phyloP scores from a whole-genome alignment of 306 rosid species.

The Abrus pulchellus region DNA sequence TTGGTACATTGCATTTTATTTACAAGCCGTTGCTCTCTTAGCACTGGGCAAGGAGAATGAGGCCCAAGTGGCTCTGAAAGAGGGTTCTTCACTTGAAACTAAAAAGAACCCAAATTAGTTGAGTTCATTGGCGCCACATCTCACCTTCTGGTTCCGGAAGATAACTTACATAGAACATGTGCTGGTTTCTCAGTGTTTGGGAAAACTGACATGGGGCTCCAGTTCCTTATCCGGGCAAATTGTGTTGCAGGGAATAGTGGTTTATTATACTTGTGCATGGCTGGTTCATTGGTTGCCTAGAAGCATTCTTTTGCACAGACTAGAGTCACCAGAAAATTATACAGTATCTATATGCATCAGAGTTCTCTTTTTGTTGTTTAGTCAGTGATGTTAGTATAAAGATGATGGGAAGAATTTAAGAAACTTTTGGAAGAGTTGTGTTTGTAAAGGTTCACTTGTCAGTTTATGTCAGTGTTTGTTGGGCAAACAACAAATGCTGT shows the following conservation, averaged over 20 bases:
- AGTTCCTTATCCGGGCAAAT: slow-evolving; percentile 41
- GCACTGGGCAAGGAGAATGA: slow-evolving; percentile 69
- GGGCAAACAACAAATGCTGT: slow-evolving; percentile 53
- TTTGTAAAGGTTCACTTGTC: slow-evolving; percentile 63
- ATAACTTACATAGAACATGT: slow-evolving; percentile 50
- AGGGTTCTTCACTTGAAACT: slow-evolving; percentile 77
- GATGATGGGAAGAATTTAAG: slow-evolving; percentile 53
- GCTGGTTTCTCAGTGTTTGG: slow-evolving; percentile 58
- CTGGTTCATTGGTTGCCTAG: slow-evolving; percentile 62
- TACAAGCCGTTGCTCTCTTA: slow-evolving; percentile 80
- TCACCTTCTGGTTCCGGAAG: slow-evolving; percentile 46
- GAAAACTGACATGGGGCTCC: slow-evolving; percentile 44
- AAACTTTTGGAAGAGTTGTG: slow-evolving; percentile 50
- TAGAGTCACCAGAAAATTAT: slow-evolving; percentile 37
- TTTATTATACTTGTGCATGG: slow-evolving; percentile 55
- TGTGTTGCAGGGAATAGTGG: slow-evolving; percentile 47
- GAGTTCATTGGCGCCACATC: slow-evolving; percentile 25
- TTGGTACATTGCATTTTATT: slow-evolving; percentile 86
- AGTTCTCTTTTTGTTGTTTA: slow-evolving; percentile 53
- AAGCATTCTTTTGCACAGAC: slow-evolving; percentile 70
- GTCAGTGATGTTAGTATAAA: slow-evolving; percentile 50
- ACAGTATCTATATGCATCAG: slow-evolving; percentile 50
- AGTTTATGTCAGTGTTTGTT: slow-evolving; percentile 56
- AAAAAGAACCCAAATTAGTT: slow-evolving; percentile 59
- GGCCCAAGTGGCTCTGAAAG: slow-evolving; percentile 83